Base-by-base conservation (phyloP, 1,284 basidiomycete genomes). In the Cutaneotrichosporon curvatum region DNA sequence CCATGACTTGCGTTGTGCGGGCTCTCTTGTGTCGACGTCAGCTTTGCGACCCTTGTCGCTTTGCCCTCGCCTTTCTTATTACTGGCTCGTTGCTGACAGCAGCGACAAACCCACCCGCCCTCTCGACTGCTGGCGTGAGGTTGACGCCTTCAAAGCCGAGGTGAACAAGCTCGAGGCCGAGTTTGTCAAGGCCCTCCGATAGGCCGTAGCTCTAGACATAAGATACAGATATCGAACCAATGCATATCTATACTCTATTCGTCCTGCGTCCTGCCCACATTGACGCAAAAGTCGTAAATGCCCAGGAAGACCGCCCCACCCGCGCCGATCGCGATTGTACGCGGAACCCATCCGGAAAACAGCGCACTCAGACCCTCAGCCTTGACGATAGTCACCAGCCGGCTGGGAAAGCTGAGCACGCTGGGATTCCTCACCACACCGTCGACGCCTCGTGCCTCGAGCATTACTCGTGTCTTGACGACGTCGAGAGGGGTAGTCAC, bases 261-360 rank as follows among this genome's bases (percentile, higher is more conserved):
- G 25, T 31, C 28, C 3, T 23, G 16, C 18, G 37, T 34, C 18
- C 35, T 21, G 12, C 60, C 60, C 39, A 67, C 61, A 45, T 65
- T 64, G 38, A 63, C 55, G 12, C 56, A 57, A 42, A 67, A 59
- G 53, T 97, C 92, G 63, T 95, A 97, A 38, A 88, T 84, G 28
- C 94, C 92, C 5, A 97, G 76, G 73, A 99, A 99, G 0, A 98
- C 90, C 0, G 92, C 91, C 2, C 95, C 95, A 5, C 95, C 95
- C 2, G 89, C 81, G 2, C 89, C 90, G 62, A 99, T 97, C 84
- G 92, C 96, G 44, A 95, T 70, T 33, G 90, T 95, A 57, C 95
- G 79, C 16, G 94, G 95, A 9, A 94, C 79, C 37, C 87, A 81
- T 5, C 95, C 95, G 4, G 84, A 74, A 65, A 95, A 97, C 2